Evolutionary conservation across 257 asterid genomes (phyloP), one percentile per base, ranked within the genome.

Genomic region (Eustoma russellianum): DNA sequence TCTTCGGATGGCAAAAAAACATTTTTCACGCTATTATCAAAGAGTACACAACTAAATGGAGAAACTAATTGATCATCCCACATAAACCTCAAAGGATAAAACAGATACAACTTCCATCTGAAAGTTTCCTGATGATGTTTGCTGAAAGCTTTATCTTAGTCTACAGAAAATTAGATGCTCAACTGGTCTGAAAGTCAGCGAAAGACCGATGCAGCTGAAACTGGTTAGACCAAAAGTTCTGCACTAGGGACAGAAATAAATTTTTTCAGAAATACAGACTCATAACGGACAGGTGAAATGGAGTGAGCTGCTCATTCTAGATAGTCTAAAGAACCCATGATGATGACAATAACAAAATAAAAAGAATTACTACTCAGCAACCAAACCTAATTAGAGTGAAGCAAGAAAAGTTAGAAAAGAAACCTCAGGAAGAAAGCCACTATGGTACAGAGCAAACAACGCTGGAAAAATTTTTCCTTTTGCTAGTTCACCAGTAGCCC

Each of bases 401-500:
- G 2, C 43, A 24, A 52, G 17, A 56, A 17, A 28, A 9, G 45
- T 17, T 14, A 35, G n/a, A 18, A 8, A 15, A 41, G 19, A 41
- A 64, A 78, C 85, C 81, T 71, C 73, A 9, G 85, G 85, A 52
- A 74, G 81, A 46, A 58, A 65, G 47, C 85, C 79, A 46, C 73
- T 67, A 63, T 71, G 69, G 57, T 74, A 74, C 46, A 78, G 68
- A 41, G 73, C 78, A 69, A 78, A 78, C 19, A 78, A 51, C 30
- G 85, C 85, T 13, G 81, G 85, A 60, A 78, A 74, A 16, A 78
- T 78, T 65, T 78, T 78, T 33, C 60, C 66, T 61, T 68, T 66
- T 43, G 85, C 81, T 19, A 78, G 75, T 59, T 71, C 74, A 56
- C 85, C 85, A 50, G 85, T 74, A 54, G 85, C 85, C 53, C 85